Conservation (phyloP, 139 green algal species). For the Cymbomonas tetramitiformis region DNA sequence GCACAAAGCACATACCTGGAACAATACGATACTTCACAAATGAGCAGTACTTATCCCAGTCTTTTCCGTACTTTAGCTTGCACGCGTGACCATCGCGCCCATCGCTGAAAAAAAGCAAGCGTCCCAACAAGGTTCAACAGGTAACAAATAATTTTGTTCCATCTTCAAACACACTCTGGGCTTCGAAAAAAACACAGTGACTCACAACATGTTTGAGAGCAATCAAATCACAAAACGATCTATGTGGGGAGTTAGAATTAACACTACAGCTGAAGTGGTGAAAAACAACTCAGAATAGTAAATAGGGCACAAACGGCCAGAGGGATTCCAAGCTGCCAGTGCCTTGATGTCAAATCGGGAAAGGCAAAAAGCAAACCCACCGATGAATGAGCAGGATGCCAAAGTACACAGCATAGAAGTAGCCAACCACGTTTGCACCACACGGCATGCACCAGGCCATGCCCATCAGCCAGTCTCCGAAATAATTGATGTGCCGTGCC, state of each 20-base stretch:
- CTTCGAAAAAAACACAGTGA: too few relatives aligned
- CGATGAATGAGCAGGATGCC: constrained; percentile 47
- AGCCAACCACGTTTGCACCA: constrained; percentile 38
- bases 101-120: constrained; percentile 48
- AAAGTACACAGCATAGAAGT: constrained; percentile 97
- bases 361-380: too few relatives aligned
- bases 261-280: neutral
- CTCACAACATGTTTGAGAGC: too few relatives aligned
- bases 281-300: neutral
- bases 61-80: constrained; percentile 75
- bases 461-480: constrained; percentile 82
- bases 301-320: too few relatives aligned
- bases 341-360: too few relatives aligned
- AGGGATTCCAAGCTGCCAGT: too few relatives aligned
- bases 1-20: too few relatives aligned
- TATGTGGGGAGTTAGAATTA: too few relatives aligned
- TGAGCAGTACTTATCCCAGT: constrained; percentile 87
- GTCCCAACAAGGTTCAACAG: constrained; percentile 77
- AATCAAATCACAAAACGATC: too few relatives aligned
- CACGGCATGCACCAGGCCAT: constrained; percentile 81
- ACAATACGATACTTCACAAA: constrained; percentile 75
- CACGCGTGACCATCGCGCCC: constrained; percentile 71
- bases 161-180: too few relatives aligned
- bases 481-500: constrained; percentile 83
- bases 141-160: constrained; percentile 71